Percentiles rank a stretch among this genome's conserved stretches.
Evolutionary conservation across 257 asterid genomes (phyloP).

Genomic region (Haberlea rhodopensis): DNA sequence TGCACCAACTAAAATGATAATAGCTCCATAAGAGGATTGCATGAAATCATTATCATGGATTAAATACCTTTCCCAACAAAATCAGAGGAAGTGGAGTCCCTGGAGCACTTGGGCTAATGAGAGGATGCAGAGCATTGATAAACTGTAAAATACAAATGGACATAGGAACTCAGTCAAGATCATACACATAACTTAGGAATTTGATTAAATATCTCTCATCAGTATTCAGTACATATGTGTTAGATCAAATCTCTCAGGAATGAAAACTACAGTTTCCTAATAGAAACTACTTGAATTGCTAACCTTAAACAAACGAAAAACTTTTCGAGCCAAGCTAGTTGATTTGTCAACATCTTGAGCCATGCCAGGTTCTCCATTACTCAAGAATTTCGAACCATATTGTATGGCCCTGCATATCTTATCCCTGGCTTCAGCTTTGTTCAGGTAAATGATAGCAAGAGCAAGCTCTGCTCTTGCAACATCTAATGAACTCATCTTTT

Average conservation of each 20-base stretch:
- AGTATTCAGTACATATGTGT: not conserved
- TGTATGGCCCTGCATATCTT: constrained; percentile 98
- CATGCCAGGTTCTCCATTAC: constrained; percentile 93
- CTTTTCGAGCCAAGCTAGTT: constrained; percentile 96
- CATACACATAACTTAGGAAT: constrained; percentile 9
- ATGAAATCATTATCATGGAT: constrained; percentile 3
- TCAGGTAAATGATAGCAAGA: constrained; percentile 72
- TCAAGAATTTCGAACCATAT: constrained; percentile 88
- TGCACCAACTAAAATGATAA: constrained; percentile 19
- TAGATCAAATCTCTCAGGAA: not conserved
- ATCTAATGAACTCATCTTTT: constrained; percentile 73
- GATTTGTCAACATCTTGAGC: constrained; percentile 94
- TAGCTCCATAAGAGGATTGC: constrained; percentile 15
- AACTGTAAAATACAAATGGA: constrained; percentile 50
- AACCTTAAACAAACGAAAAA: constrained; percentile 93
- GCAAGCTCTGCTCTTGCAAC: constrained; percentile 89
- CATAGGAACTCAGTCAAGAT: constrained; percentile 23
- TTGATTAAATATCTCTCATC: not conserved
- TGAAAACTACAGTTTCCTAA: not conserved
- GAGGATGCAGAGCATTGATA: constrained; percentile 83
- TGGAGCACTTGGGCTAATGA: constrained; percentile 80
- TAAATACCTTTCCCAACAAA: constrained; percentile 84
- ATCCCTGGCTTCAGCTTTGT: constrained; percentile 95
- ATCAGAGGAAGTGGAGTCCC: constrained; percentile 88
- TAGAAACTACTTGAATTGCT: not conserved